Base-by-base conservation (phyloP, 2,329 filamentous ascomycete genomes). In the Colletotrichum eremochloae region DNA sequence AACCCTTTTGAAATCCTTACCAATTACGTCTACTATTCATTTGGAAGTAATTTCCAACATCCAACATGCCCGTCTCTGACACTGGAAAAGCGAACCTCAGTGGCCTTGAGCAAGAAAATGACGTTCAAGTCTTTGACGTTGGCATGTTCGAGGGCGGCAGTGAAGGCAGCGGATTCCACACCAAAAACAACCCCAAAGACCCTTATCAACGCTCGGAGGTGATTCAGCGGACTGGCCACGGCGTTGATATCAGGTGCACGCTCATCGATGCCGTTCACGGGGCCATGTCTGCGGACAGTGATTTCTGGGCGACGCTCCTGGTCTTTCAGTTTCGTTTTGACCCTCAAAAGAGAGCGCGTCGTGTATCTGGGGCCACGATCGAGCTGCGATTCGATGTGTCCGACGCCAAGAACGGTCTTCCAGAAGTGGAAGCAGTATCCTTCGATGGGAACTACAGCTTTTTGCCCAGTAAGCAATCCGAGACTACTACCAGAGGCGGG, bases 141-240 rank as follows among this genome's bases (percentile, higher is more conserved):
- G 57, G 52, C 36, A 44, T 68, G 31, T 68, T 62, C 29, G 65
- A 62, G 24, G 57, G 65, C n/a, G 48, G n/a, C 48, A 57, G 52
- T 9, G 57, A 67, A 2, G 71, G 72, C 24, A 77, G 75, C 56
- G 74, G 73, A 20, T 77, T 75, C 60, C 74, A 75, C 18, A 75
- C 70, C 29, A 73, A 73, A 20, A 78, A 78, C n/a, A 68, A 77
- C 42, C 77, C 76, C 6, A 55, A 67, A 1, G 61, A 61, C 7
- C 76, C 76, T 1, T 76, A 74, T 5, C 78, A 79, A 40, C 74
- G 77, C 62, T 60, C 44, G 2, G 71, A 50, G 12, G 24, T 50
- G 11, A 50, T 50, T 29, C 48, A 50, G 5, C 48, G 24, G n/a
- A 50, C 48, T 7, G 48, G 48, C 5, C 24, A 29, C 48, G n/a